phyloP scores from a whole-genome alignment of 257 asterid species.

The Plantago elongata region DNA sequence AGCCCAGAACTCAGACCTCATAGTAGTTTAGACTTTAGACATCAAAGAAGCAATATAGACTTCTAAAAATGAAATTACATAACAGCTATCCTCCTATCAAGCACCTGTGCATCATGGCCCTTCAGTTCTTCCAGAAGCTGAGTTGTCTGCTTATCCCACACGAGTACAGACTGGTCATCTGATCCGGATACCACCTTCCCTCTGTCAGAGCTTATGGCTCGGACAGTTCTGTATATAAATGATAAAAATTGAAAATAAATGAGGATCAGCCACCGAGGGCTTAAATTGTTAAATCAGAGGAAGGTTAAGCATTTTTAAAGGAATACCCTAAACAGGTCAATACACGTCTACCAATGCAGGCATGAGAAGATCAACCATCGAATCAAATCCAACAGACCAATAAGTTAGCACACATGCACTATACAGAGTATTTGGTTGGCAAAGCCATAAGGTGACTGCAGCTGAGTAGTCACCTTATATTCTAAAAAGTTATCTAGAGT shows the following conservation, averaged over 20 bases:
- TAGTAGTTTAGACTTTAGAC: background rate
- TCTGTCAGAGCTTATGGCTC: conserved; percentile 93
- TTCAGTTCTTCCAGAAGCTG: conserved; percentile 92
- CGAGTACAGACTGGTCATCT: conserved; percentile 92
- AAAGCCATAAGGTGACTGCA: too few relatives aligned
- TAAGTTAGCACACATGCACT: too few relatives aligned
- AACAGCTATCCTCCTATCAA: background rate
- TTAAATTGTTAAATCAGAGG: conserved; percentile 7
- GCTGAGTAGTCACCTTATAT: too few relatives aligned
- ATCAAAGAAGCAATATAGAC: conserved; percentile 11
- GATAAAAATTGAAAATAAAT: conserved; percentile 11
- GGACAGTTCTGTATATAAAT: conserved; percentile 56
- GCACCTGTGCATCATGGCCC: conserved; percentile 86
- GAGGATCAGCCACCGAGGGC: conserved; percentile 17
- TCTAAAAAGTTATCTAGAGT: too few relatives aligned
- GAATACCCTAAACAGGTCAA: too few relatives aligned
- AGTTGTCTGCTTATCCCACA: conserved; percentile 95
- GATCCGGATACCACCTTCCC: conserved; percentile 96
- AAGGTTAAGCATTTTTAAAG: background rate
- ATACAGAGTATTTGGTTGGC: too few relatives aligned
- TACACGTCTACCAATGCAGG: background rate
- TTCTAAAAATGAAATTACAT: conserved; percentile 3
- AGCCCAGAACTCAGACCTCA: background rate
- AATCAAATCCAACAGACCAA: background rate
- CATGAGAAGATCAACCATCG: background rate